phyloP scores from a whole-genome alignment of 441 rosid genomes.

The Pelargonium citronellum region DNA sequence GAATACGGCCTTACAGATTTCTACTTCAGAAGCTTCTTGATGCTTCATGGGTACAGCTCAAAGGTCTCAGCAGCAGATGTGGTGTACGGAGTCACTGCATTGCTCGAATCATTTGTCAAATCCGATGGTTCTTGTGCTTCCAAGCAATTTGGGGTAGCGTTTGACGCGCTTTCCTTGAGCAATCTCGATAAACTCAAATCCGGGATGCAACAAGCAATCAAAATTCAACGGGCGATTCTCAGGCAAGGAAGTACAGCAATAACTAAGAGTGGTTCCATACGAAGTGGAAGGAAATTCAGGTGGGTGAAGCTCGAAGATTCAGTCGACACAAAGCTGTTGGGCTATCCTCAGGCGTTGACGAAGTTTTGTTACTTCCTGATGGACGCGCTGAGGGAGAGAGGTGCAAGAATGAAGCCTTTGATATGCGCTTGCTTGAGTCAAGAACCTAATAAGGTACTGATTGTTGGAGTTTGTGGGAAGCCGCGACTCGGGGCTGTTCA shows the following conservation, averaged over 20 bases:
- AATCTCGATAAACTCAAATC: constrained; percentile 61
- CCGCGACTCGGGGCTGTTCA: constrained; percentile 81
- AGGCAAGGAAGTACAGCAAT: constrained; percentile 94
- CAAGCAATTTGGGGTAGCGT: constrained; percentile 82
- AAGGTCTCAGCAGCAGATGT: constrained; percentile 95
- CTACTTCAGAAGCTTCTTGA: constrained; percentile 70
- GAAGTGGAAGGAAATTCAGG: constrained; percentile 88
- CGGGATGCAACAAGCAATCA: constrained; percentile 95
- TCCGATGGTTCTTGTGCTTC: constrained; percentile 71
- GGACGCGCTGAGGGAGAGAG: constrained; percentile 95
- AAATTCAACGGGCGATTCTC: constrained; percentile 75
- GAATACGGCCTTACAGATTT: constrained; percentile 81
- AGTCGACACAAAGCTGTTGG: constrained; percentile 63
- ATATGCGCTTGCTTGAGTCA: constrained; percentile 72
- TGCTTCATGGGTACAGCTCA: constrained; percentile 82
- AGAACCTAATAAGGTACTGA: constrained; percentile 60
- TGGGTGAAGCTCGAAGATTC: constrained; percentile 92
- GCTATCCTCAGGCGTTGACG: constrained; percentile 88
- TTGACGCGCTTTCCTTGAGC: constrained; percentile 77
- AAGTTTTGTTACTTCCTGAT: constrained; percentile 87
- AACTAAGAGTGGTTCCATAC: constrained; percentile 62
- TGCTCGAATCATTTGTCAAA: constrained; percentile 81
- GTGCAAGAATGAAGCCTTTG: constrained; percentile 84
- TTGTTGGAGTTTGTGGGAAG: constrained; percentile 86
- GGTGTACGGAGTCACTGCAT: constrained; percentile 81